These are phyloP conservation scores for Xerocomellus chrysenteron DNA, from an alignment of 768 basidiomycete species.

Conservation along the genomic window DNA sequence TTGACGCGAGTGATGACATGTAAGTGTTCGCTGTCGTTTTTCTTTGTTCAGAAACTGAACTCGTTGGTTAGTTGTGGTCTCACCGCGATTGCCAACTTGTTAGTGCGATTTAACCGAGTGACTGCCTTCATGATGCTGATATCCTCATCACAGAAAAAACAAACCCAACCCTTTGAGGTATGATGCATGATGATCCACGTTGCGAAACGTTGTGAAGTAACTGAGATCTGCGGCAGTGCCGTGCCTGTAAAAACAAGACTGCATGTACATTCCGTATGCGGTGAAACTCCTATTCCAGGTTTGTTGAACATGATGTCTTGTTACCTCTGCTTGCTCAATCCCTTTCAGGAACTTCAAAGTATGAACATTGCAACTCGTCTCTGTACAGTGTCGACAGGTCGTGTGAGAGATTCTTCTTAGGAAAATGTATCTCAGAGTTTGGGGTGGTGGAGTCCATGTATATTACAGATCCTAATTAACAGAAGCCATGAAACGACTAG, in stretches of 20 bases:
- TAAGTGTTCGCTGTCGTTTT: conserved; percentile 43
- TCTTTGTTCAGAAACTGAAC: conserved; percentile 5
- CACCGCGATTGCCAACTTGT: conserved; percentile 97
- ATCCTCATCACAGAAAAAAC: conserved; percentile 70
- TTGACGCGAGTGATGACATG: conserved; percentile 94
- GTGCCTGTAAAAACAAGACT: conserved; percentile 98
- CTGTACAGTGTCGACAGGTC: conserved; percentile 84
- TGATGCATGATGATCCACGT: conserved; percentile 33
- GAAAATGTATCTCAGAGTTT: not conserved
- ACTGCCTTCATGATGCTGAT: conserved; percentile 12
- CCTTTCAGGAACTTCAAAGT: conserved; percentile 78
- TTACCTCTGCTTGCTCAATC: not conserved
- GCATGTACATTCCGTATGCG: conserved; percentile 97
- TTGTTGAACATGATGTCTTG: conserved; percentile 20
- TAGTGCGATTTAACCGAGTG: conserved; percentile 31
- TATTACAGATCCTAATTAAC: conserved; percentile 33
- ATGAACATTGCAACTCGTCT: conserved; percentile 93
- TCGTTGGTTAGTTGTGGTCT: conserved; percentile 71
- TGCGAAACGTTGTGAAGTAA: not conserved
- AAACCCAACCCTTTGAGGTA: conserved; percentile 97
- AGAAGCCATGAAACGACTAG: conserved; percentile 8
- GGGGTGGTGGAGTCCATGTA: conserved; percentile 31
- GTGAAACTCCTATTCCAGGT: conserved; percentile 97
- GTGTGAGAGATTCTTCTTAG: conserved; percentile 60
- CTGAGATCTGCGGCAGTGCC: conserved; percentile 38